Evolutionary conservation across 306 rosid genomes (phyloP), one percentile per base, ranked within the genome.

Genomic region (Spatholobus suberectus): DNA sequence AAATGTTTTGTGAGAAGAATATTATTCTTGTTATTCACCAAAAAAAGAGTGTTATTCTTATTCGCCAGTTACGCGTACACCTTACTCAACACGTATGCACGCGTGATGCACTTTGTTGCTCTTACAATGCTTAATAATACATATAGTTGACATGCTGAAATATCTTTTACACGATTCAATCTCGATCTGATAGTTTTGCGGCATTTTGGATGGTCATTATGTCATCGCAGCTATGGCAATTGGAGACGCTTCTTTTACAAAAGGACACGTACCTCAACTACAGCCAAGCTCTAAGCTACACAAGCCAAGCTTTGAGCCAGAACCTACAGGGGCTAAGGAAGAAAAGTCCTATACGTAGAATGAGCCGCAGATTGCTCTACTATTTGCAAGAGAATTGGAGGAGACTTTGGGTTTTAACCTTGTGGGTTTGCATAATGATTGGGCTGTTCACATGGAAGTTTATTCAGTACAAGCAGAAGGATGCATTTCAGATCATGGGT

Each of bases 221-320:
- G 65, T 51, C 55, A 44, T 70, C 69, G 84, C 94, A 96, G 99
- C 87, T 96, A 54, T 96, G 99, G 99, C 99, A 96, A 82, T 75
- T 96, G 92, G 99, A 96, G 76, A 94, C 97, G 62, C 98, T 96
- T 78, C 82, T 96, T 78, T 86, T 96, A 71, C 99, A 96, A 70
- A 96, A 91, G 90, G 98, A 96, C 84, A 96, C 99, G 61, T 96
- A 96, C 83, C 89, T 92, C 59, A 96, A 87, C 88, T 94, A 96
- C 92, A 94, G 98, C 81, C 99, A 96, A 89, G 99, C 99, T 14
- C 89, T 96, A 38, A 96, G 99, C 90, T 92, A 94, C 86, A 96
- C 99, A 8, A 96, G 99, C 91, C 98, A 94, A 88, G 99, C 99
- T 17, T 77, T 96, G 85, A 96, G 99, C 87, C 99, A 96, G 89